Percentiles rank a stretch among this genome's conserved stretches.
Conservation (phyloP, 805 yeast genomes). For the Clavispora santaluciae region DNA sequence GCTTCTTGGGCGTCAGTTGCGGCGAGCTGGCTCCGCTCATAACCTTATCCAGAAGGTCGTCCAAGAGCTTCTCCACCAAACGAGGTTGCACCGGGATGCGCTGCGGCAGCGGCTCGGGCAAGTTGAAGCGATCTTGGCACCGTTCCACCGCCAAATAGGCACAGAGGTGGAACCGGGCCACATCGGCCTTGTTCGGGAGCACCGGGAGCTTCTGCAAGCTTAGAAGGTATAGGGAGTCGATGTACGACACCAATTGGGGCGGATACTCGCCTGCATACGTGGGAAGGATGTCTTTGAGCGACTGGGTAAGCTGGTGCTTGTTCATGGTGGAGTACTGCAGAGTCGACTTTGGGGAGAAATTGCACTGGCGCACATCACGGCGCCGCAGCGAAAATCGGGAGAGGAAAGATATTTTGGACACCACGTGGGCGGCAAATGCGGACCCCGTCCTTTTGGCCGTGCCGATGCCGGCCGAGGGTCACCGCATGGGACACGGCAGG, state of each 20-base stretch:
- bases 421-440: no score
- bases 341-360: background rate
- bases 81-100: constrained; percentile 57
- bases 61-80: constrained; percentile 37
- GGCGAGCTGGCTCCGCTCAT: constrained; percentile 24
- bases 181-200: constrained; percentile 51
- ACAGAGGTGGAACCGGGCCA: constrained; percentile 64
- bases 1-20: constrained; percentile 14
- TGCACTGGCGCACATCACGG: background rate
- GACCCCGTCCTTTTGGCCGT: no score
- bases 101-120: constrained; percentile 46
- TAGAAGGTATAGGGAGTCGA: constrained; percentile 44
- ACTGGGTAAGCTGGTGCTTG: constrained; percentile 21
- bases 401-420: no score
- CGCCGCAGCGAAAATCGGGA: no score
- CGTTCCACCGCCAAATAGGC: constrained; percentile 57
- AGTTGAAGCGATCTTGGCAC: constrained; percentile 36
- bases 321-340: constrained; percentile 9
- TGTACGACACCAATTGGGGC: constrained; percentile 31
- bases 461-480: no score
- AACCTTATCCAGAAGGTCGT: constrained; percentile 41
- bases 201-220: constrained; percentile 48
- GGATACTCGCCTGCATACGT: constrained; percentile 41
- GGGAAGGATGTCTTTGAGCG: constrained; percentile 49
- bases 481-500: no score